Conservation (phyloP, 495 filamentous ascomycete genomes). For the Penicillium odoratum region DNA sequence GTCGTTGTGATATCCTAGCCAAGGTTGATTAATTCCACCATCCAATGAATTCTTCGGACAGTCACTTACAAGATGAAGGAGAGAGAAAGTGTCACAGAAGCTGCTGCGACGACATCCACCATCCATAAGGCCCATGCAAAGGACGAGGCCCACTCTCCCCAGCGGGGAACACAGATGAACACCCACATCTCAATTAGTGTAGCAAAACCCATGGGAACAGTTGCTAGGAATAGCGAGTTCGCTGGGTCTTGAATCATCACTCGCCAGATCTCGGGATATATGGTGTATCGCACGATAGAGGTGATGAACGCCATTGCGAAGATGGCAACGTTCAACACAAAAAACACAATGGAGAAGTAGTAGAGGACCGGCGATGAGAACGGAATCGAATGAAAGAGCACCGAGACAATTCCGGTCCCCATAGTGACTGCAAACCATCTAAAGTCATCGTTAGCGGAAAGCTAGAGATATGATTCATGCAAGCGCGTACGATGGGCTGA, state of each 20-base stretch:
- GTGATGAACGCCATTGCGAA: slow-evolving; percentile 40
- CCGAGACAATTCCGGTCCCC: slow-evolving; percentile 51
- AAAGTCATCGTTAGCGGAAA: not conserved
- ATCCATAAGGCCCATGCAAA: slow-evolving; percentile 49
- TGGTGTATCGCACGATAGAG: slow-evolving; percentile 43
- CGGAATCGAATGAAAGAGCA: slow-evolving; percentile 44
- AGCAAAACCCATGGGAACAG: slow-evolving; percentile 50
- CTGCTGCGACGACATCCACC: slow-evolving; percentile 41
- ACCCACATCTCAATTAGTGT: slow-evolving; percentile 53
- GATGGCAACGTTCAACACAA: slow-evolving; percentile 43
- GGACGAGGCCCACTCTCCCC: slow-evolving; percentile 36
- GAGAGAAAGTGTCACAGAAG: slow-evolving; percentile 38
- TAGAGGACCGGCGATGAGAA: slow-evolving; percentile 38
- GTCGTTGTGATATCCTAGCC: slow-evolving; percentile 36
- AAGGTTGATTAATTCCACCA: not conserved
- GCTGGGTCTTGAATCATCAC: slow-evolving; percentile 48
- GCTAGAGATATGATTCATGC: not conserved
- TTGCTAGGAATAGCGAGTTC: slow-evolving; percentile 48
- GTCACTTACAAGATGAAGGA: slow-evolving; percentile 43
- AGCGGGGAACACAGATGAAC: slow-evolving; percentile 43
- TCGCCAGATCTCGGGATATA: slow-evolving; percentile 48
- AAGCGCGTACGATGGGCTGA: slow-evolving; percentile 46
- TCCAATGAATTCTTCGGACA: not conserved
- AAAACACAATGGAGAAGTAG: slow-evolving; percentile 44
- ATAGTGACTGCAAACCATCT: slow-evolving; percentile 51